phyloP scores from a whole-genome alignment of 2,329 filamentous ascomycete genomes.

The Hyphodiscus sp. region DNA sequence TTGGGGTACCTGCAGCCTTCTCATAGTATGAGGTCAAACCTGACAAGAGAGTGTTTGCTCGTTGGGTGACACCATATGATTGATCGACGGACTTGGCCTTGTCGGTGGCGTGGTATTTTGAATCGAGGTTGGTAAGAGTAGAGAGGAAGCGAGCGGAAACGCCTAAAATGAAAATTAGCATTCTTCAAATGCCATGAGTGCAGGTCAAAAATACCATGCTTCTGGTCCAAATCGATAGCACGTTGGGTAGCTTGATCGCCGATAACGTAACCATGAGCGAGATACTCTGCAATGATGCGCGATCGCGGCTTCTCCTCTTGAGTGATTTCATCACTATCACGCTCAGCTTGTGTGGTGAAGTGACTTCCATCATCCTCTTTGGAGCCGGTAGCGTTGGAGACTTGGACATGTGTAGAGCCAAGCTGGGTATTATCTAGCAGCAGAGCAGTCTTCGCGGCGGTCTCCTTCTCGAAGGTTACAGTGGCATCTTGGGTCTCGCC shows the following conservation, averaged over 20 bases:
- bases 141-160: slow-evolving; percentile 73
- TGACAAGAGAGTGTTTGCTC: slow-evolving; percentile 57
- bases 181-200: not conserved
- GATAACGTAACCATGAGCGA: slow-evolving; percentile 85
- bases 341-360: slow-evolving; percentile 47
- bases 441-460: slow-evolving; percentile 92
- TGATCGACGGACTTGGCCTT: slow-evolving; percentile 78
- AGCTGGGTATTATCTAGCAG: slow-evolving; percentile 97
- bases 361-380: slow-evolving; percentile 52
- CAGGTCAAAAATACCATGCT: slow-evolving; percentile 55
- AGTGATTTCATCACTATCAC: slow-evolving; percentile 63
- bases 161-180: not conserved
- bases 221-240: slow-evolving; percentile 81
- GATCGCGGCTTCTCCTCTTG: slow-evolving; percentile 97
- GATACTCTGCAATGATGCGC: slow-evolving; percentile 91
- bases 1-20: slow-evolving; percentile 80
- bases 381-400: slow-evolving; percentile 59
- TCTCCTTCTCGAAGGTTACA: slow-evolving; percentile 96
- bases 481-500: slow-evolving; percentile 73
- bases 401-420: slow-evolving; percentile 74
- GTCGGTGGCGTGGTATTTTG: slow-evolving; percentile 81
- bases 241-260: slow-evolving; percentile 65
- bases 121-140: slow-evolving; percentile 71
- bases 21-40: slow-evolving; percentile 88
- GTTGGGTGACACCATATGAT: slow-evolving; percentile 73